These are phyloP conservation scores for Eucalyptus dawsonii DNA, from an alignment of 345 rosid genomes.

Conservation along the genomic window DNA sequence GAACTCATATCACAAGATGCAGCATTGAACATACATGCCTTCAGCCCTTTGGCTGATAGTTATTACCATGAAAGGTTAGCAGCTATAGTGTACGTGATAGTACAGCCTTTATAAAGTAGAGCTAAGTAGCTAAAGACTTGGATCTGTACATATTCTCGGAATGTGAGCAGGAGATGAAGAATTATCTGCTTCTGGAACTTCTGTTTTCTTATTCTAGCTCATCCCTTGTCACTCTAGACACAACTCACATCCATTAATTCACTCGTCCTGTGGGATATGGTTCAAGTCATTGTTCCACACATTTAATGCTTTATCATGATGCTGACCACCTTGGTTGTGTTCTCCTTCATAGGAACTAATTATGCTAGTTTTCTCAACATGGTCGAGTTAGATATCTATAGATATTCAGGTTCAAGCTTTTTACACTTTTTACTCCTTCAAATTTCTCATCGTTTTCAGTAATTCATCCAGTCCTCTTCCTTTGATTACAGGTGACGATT, in stretches of 20 bases:
- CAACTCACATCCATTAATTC: background rate
- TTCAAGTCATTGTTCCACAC: background rate
- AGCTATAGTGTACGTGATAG: background rate
- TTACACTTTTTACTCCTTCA: background rate
- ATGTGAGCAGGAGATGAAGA: too few relatives aligned
- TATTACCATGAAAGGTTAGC: background rate
- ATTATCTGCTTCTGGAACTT: background rate
- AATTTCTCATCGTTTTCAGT: background rate
- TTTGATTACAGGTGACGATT: slow-evolving; percentile 42
- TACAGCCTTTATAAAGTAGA: background rate
- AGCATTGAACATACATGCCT: background rate
- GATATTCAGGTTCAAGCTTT: background rate
- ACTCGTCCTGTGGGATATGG: background rate
- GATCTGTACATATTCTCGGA: background rate
- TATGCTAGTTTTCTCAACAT: background rate
- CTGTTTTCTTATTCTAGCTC: background rate
- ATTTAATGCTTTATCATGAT: background rate
- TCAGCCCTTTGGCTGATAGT: background rate
- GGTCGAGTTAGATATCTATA: background rate
- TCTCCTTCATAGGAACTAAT: background rate
- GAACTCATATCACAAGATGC: background rate
- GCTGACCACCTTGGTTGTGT: background rate
- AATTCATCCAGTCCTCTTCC: background rate
- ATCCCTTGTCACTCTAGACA: background rate
- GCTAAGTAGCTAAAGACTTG: background rate